These are phyloP conservation scores for Carex sylvatica DNA, from an alignment of 202 grass and related monocot species.

Conservation along the genomic window DNA sequence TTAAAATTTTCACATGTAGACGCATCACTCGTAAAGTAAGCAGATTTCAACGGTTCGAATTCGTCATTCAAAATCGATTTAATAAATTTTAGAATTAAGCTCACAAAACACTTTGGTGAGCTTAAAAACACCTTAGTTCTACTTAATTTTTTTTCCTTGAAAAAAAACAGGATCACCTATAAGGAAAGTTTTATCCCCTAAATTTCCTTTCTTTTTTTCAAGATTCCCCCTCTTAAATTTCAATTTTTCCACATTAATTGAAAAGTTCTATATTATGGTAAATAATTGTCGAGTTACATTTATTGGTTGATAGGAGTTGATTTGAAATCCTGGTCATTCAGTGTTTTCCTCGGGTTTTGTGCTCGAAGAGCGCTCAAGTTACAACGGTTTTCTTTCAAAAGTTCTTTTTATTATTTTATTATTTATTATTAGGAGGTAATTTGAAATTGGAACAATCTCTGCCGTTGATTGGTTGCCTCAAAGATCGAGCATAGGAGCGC, in stretches of 20 bases:
- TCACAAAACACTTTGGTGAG: too few species aligned
- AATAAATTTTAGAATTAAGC: too few species aligned
- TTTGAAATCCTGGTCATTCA: conserved; percentile 16
- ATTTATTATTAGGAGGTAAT: conserved; percentile 7
- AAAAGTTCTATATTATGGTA: background rate
- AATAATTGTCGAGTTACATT: background rate
- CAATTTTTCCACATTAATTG: background rate
- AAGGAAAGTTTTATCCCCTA: background rate
- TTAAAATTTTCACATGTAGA: too few species aligned
- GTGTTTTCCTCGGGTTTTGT: background rate
- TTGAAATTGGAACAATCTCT: conserved; percentile 4
- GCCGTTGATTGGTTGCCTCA: background rate
- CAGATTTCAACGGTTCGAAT: too few species aligned
- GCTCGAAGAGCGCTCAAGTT: background rate
- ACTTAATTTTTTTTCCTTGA: background rate
- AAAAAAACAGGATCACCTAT: background rate
- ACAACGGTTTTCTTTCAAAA: background rate
- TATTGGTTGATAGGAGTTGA: background rate
- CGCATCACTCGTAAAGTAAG: too few species aligned
- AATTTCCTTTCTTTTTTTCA: background rate
- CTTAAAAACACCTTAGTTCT: too few species aligned
- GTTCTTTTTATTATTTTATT: background rate
- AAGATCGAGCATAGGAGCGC: background rate
- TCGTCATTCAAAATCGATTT: too few species aligned
- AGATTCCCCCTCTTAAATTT: background rate